These are phyloP conservation scores for Sisymbrium irio DNA, from an alignment of 345 rosid genomes.

Conservation along the genomic window DNA sequence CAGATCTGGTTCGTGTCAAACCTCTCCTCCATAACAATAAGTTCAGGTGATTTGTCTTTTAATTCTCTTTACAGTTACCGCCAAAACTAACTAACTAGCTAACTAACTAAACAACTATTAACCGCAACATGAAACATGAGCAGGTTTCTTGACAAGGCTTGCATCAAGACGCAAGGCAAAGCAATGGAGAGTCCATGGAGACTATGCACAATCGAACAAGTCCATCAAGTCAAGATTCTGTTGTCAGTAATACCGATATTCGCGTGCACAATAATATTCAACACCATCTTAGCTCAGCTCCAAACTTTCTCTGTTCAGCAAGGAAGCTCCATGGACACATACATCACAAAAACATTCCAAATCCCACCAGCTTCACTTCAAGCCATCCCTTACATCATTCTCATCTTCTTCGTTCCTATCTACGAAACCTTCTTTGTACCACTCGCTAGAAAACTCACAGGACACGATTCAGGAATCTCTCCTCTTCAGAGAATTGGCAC, in stretches of 20 bases:
- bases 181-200: slow-evolving; percentile 79
- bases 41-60: slow-evolving; percentile 48
- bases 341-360: slow-evolving; percentile 34
- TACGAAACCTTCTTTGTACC: slow-evolving; percentile 51
- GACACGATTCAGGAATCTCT: slow-evolving; percentile 48
- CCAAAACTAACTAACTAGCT: background rate
- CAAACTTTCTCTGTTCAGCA: slow-evolving; percentile 74
- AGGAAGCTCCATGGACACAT: slow-evolving; percentile 54
- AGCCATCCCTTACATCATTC: slow-evolving; percentile 52
- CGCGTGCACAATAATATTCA: slow-evolving; percentile 59
- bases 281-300: slow-evolving; percentile 61
- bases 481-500: slow-evolving; percentile 56
- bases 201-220: slow-evolving; percentile 69
- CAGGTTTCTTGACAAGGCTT: slow-evolving; percentile 93
- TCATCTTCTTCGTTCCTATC: slow-evolving; percentile 50
- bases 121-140: slow-evolving; percentile 1
- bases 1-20: slow-evolving; percentile 17
- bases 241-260: slow-evolving; percentile 53
- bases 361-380: slow-evolving; percentile 65
- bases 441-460: slow-evolving; percentile 38
- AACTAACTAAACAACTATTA: background rate
- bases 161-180: slow-evolving; percentile 62
- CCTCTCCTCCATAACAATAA: slow-evolving; percentile 51
- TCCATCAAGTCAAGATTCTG: slow-evolving; percentile 61
- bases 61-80: background rate